Base-by-base conservation (phyloP, 192 early-diverging fungal species). In the Lobulomyces angularis region DNA sequence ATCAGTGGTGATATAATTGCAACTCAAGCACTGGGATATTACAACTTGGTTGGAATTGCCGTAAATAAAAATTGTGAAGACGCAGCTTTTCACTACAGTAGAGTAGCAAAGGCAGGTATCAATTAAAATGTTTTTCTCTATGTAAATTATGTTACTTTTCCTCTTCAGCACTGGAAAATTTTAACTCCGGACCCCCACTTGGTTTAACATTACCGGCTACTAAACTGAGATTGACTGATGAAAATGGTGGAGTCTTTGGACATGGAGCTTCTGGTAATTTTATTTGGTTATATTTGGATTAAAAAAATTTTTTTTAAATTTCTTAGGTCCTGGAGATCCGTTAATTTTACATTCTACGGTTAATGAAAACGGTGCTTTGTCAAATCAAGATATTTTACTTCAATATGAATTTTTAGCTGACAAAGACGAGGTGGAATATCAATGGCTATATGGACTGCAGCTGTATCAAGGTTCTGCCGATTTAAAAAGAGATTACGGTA, bases 221-320 rank as follows among this genome's bases (percentile, higher is more conserved):
- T 8, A 80, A 81, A 43, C 56, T 69, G 26, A 64, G 80, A 22
- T 58, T 98, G 39, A 66, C 80, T 4, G 85, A 88, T 36, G 61
- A 76, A 1, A 61, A 78, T 31, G 88, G 85, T 23, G 90, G 94
- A 12, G 67, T 84, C 0, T 98, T 82, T 55, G 91, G 94, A 3
- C 70, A 78, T 43, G 82, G 79, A 19, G 83, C 90, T 2, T 78
- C 62, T 50, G 71, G n/a, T n/a, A n/a, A n/a, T n/a, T n/a, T n/a
- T n/a, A n/a, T n/a, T n/a, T n/a, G n/a, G 53, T 51, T 43, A 40
- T 45, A 34, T 8, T 37, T 37, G 31, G n/a, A 20, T 24, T 20
- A 37, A 8, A 41, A 11, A 27, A 44, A 11, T 35, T 18, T 33
- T 34, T 34, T 44, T 26, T 45, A 26, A 37, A 60, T n/a, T n/a